Evolutionary conservation across 2,329 filamentous ascomycete genomes (phyloP), one percentile per base, ranked within the genome.

Genomic region (Rutstroemia sp.): DNA sequence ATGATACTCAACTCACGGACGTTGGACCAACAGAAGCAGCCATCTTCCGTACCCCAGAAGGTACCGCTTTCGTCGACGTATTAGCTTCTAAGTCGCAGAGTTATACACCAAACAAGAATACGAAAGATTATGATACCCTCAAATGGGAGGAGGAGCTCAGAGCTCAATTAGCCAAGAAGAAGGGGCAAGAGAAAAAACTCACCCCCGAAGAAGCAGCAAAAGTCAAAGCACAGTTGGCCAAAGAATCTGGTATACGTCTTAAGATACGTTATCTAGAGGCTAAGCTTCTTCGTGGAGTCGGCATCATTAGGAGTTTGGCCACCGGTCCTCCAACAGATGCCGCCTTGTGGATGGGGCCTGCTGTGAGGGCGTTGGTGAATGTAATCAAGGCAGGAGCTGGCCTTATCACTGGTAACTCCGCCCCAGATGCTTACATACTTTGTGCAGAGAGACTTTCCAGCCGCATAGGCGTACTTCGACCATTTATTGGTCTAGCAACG

Each of bases 101-200:
- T 59, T 75, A 78, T 39, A 74, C 87, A 2, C 84, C 90, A 3
- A 87, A 91, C 72, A 97, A 96, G 73, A 96, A 90, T 66, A 86
- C 83, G 49, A 96, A 95, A 70, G 94, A 97, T 69, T 96, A 96
- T 65, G 90, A 99, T 65, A 95, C 90, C 1, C 73, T 96, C 42
- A 96, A 96, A 72, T 99, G 95, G 94, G 94, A 99, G 72, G 88
- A 92, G 69, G 94, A 99, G 61, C 78, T 99, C 7, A 81, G 92
- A 57, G 80, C 83, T 40, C 90, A 96, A 65, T 73, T 99, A 42
- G 91, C 92, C n/a, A 80, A 89, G 68, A 99, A 97, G 76, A 96
- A 92, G 71, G 92, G 92, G 1, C 83, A 88, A 58, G 84, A 90
- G 65, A 92, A 91, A 75, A 99, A 96, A 73, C 82, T 97, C 9